These are phyloP conservation scores for Carex myosuroides DNA, from an alignment of 176 grass and related monocot genomes.

Conservation along the genomic window DNA sequence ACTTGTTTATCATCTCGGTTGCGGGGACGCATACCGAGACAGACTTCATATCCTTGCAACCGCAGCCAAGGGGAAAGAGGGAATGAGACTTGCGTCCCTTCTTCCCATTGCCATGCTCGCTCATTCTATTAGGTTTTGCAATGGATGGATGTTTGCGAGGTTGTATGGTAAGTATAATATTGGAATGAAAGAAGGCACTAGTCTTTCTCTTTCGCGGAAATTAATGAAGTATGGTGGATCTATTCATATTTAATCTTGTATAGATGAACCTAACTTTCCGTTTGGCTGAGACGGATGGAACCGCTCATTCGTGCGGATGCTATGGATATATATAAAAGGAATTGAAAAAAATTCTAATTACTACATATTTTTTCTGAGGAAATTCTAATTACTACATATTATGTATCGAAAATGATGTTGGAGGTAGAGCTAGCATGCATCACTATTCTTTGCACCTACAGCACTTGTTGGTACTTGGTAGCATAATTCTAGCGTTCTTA, in stretches of 20 bases:
- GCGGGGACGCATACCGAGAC: constrained; percentile 30
- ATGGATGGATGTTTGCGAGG: neutral
- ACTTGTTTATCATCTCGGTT: constrained; percentile 30
- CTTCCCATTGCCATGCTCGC: constrained; percentile 6
- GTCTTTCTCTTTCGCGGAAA: neutral
- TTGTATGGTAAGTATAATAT: neutral
- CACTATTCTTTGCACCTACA: no score
- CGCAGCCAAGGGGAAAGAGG: constrained; percentile 34
- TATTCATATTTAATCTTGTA: neutral
- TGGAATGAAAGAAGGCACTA: neutral
- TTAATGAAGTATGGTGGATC: constrained; percentile 15
- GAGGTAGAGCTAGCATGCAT: no score
- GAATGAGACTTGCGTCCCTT: constrained; percentile 11
- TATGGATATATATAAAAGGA: neutral
- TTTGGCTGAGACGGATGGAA: neutral
- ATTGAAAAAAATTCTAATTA: neutral
- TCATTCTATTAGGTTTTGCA: neutral
- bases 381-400: no score
- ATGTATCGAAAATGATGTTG: no score
- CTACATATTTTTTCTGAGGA: neutral
- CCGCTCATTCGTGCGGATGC: neutral
- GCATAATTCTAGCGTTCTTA: no score
- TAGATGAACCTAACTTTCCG: neutral
- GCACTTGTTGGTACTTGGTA: no score
- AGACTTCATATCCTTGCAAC: constrained; percentile 53